Base-by-base conservation (phyloP, 2,329 filamentous ascomycete genomes). In the Alternaria triticina region DNA sequence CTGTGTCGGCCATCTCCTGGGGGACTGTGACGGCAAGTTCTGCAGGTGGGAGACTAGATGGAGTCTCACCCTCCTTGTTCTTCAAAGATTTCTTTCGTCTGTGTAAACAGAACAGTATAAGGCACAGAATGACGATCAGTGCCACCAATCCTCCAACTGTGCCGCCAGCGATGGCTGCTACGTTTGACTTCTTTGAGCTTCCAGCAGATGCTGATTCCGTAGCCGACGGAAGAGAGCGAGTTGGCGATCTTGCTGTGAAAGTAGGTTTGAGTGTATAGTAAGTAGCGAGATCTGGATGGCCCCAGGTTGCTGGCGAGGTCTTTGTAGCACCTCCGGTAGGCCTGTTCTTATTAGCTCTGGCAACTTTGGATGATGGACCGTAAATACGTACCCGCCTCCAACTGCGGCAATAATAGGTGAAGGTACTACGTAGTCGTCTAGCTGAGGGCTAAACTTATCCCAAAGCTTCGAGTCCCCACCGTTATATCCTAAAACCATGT, bases 371-470 rank as follows among this genome's bases (percentile, higher is more conserved):
- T 13, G 15, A 28, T 54, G 11, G n/a, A 6, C 25, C 15, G 43
- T 11, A n/a, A 49, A 11, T 70, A 59, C 77, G 50, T 70, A 79
- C 78, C 74, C 77, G 45, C 79, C 79, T 22, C 79, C 79, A 40
- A 89, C 81, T 5, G 81, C 83, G 40, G 82, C 73, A 33, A 84
- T 74, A 10, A 90, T 79, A 25, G 82, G 82, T 6, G 81, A 77
- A 5, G 88, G 88, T 5, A 90, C 86, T n/a, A 74, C 71, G 72
- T 90, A 89, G 6, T 76, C 77, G 8, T 84, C 84, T 11, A 87
- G 78, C 36, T 83, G 83, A 1, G 85, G 80, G 22, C 81, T 75
- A 67, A 83, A 89, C 10, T 83, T 77, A 61, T 83, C 81, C 87
- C 87, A 89, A 10, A 82, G 80, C 23, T 82, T 78, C 43, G 82